These are phyloP conservation scores for Lentinula raphanica DNA, from an alignment of 768 basidiomycete species.

Conservation along the genomic window DNA sequence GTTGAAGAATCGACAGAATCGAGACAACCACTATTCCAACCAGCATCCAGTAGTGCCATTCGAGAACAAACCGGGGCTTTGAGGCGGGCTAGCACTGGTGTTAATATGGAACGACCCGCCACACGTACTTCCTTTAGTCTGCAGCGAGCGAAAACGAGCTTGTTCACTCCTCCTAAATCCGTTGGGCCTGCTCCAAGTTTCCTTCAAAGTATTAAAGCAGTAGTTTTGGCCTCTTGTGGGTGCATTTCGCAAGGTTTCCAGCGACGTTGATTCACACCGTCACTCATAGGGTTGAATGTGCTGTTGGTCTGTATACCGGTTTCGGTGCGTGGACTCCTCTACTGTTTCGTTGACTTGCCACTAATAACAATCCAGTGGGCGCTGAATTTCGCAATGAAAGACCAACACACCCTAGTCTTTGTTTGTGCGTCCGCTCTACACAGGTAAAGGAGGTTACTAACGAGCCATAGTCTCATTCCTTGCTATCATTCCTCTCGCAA, in stretches of 20 bases:
- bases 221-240: constrained; percentile 54
- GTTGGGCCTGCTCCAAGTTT: constrained; percentile 42
- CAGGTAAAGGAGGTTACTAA: background rate
- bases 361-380: constrained; percentile 52
- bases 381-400: constrained; percentile 53
- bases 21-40: background rate
- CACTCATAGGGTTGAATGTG: constrained; percentile 59
- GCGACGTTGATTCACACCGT: background rate
- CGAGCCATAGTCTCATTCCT: constrained; percentile 60
- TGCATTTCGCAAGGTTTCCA: background rate
- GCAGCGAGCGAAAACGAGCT: constrained; percentile 16
- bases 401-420: constrained; percentile 59
- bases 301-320: constrained; percentile 68
- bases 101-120: background rate
- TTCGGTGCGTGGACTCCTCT: constrained; percentile 41
- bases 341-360: background rate
- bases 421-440: constrained; percentile 48
- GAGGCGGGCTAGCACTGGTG: background rate
- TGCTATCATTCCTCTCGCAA: constrained; percentile 81
- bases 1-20: background rate
- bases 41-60: background rate
- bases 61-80: background rate
- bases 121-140: constrained; percentile 10
- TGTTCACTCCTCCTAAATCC: constrained; percentile 33
- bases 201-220: constrained; percentile 43